Evolutionary conservation across 1,284 basidiomycete species (phyloP), one percentile per base, ranked within the genome.

Genomic region (Tausonia pullulans): DNA sequence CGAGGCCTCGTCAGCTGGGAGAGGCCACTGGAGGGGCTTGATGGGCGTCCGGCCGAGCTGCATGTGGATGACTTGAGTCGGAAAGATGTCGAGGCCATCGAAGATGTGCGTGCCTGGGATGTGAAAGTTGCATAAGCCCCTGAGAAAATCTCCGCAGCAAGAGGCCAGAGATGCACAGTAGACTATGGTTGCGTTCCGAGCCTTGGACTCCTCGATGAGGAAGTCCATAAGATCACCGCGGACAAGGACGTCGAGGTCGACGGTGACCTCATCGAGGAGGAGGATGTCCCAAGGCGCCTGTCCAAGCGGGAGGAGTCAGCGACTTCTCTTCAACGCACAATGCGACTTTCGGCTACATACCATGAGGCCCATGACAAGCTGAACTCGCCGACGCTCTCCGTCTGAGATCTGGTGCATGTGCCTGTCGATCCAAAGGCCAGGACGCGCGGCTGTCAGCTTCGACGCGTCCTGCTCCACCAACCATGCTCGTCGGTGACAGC

Each of bases 331-430:
- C 27, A 6, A 6, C 8, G 11, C 7, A 1, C 8, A 55, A 48
- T 46, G 4, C 5, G 27, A 55, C 16, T 39, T 3, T 27, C 4
- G 10, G 44, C 0, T 7, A 45, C 63, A 6, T 14, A 64, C 82
- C 96, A 99, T 98, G 40, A 99, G 81, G 2, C 96, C 96, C 82
- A 97, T 95, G 69, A 90, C 91, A 40, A 98, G 84, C 76, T 99
- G 96, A 4, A 98, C 93, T 2, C 90, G 79, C 44, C 96, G 82
- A 48, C 95, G 82, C 78, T 98, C 96, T 54, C 96, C 96, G 74
- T 99, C 96, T 14, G 90, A 94, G 69, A 98, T 95, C 67, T 84
- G 78, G 71, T 80, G 79, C 79, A 80, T 79, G 68, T 75, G 78
- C 78, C 74, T 76, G 44, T 6, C 5, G 4, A 53, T 56, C 40